A percentile compares a stretch with the other conserved stretches of the same genome.
Conservation (phyloP, 257 asterid genomes). For the Nicotiana paniculata region DNA sequence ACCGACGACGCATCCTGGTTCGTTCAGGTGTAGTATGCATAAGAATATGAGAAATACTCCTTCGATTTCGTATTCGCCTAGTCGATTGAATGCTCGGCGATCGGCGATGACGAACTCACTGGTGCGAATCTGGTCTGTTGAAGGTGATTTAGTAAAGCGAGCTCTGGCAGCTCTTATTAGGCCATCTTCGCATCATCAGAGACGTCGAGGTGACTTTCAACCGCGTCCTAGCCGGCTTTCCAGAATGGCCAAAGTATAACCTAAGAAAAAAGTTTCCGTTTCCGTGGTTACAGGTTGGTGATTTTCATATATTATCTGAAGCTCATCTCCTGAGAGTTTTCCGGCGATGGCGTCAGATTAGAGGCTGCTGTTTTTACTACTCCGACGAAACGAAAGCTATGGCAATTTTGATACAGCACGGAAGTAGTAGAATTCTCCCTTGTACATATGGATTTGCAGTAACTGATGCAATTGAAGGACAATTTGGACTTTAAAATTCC, state of each 20-base stretch:
- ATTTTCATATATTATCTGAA: background rate
- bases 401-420: conserved; percentile 18
- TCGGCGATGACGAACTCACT: conserved; percentile 93
- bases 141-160: conserved; percentile 19
- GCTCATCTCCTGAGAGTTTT: background rate
- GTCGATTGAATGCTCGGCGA: conserved; percentile 68
- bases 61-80: conserved; percentile 49
- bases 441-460: conserved; percentile 23
- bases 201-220: conserved; percentile 16
- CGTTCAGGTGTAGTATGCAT: conserved; percentile 84
- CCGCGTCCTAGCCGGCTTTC: conserved; percentile 45
- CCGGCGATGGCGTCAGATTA: conserved; percentile 13
- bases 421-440: conserved; percentile 16
- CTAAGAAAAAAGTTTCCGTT: background rate
- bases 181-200: conserved; percentile 15
- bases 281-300: conserved; percentile 42
- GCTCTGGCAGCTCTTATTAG: conserved; percentile 17
- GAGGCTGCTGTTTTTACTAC: conserved; percentile 15
- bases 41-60: conserved; percentile 33
- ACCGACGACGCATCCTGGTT: conserved; percentile 86
- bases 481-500: conserved; percentile 9
- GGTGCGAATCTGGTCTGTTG: conserved; percentile 52
- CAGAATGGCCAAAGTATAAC: conserved; percentile 43
- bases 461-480: conserved; percentile 23
- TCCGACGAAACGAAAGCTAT: conserved; percentile 14